These are phyloP conservation scores for Cladosporium velox DNA, from an alignment of 2,329 filamentous ascomycete genomes.

Conservation along the genomic window DNA sequence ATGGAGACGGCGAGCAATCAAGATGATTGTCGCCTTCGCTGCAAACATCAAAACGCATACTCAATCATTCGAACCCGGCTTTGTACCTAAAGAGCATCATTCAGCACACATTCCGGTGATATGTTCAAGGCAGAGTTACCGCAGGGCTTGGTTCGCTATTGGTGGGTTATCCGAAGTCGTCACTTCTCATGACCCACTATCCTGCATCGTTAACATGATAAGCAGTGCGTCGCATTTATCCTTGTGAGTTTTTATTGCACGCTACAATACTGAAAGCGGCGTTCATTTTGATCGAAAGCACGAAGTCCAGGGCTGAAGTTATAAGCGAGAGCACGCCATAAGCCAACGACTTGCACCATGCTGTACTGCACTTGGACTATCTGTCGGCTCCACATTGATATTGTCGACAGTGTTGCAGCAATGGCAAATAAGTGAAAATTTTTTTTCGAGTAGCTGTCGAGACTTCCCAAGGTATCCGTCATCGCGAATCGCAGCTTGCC, in stretches of 20 bases:
- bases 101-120: not conserved
- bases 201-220: not conserved
- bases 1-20: not conserved
- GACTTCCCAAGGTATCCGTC: not conserved
- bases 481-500: not conserved
- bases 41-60: not conserved
- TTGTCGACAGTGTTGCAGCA: not conserved
- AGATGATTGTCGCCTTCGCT: not conserved
- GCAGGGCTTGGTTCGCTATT: not conserved
- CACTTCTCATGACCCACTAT: not conserved
- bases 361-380: not conserved
- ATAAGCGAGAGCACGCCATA: slow-evolving; percentile 5
- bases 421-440: not conserved
- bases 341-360: slow-evolving; percentile 1
- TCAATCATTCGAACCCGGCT: not conserved
- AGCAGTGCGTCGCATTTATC: not conserved
- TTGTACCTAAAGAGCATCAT: not conserved
- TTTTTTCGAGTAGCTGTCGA: not conserved
- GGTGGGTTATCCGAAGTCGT: not conserved
- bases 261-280: not conserved
- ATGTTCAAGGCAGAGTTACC: not conserved
- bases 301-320: not conserved
- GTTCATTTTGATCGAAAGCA: not conserved
- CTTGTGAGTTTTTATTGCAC: not conserved
- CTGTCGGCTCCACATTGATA: not conserved